Evolutionary conservation across 1,284 basidiomycete genomes (phyloP).

Genomic region (Sanguinoderma infundibulare): DNA sequence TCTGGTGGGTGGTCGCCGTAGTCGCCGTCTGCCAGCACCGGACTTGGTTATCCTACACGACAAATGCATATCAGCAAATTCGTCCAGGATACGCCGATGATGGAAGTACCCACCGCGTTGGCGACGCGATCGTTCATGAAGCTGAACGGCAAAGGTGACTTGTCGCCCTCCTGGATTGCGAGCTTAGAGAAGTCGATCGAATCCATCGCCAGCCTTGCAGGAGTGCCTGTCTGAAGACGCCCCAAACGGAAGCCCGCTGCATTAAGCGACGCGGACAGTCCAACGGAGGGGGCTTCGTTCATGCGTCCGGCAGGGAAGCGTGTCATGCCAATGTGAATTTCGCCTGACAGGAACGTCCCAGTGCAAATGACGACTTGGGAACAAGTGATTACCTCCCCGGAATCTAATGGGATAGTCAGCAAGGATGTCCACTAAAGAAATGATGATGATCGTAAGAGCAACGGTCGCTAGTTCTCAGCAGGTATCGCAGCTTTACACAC

Average conservation of each 20-base stretch:
- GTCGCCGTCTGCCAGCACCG: slow-evolving; percentile 78
- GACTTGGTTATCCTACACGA: slow-evolving; percentile 68
- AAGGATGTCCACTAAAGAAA: background rate
- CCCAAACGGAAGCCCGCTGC: slow-evolving; percentile 81
- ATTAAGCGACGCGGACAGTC: slow-evolving; percentile 76
- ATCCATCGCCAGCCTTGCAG: slow-evolving; percentile 73
- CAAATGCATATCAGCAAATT: background rate
- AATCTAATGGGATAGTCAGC: slow-evolving; percentile 46
- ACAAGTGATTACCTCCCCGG: slow-evolving; percentile 78
- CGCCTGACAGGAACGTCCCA: slow-evolving; percentile 88
- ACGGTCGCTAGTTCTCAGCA: no score
- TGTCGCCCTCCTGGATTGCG: slow-evolving; percentile 65
- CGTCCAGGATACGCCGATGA: no score
- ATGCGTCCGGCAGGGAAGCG: slow-evolving; percentile 85
- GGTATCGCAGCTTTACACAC: no score
- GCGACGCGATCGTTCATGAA: slow-evolving; percentile 45
- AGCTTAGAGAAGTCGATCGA: slow-evolving; percentile 74
- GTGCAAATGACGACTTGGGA: slow-evolving; percentile 87
- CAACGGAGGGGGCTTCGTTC: slow-evolving; percentile 73
- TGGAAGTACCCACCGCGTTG: slow-evolving; percentile 41
- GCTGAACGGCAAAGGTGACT: slow-evolving; percentile 61
- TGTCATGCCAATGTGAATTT: slow-evolving; percentile 85
- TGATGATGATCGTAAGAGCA: no score
- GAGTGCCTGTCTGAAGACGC: slow-evolving; percentile 89
- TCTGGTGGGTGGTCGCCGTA: slow-evolving; percentile 71